phyloP scores from a whole-genome alignment of 257 asterid species.

The Linderniella brevidens region DNA sequence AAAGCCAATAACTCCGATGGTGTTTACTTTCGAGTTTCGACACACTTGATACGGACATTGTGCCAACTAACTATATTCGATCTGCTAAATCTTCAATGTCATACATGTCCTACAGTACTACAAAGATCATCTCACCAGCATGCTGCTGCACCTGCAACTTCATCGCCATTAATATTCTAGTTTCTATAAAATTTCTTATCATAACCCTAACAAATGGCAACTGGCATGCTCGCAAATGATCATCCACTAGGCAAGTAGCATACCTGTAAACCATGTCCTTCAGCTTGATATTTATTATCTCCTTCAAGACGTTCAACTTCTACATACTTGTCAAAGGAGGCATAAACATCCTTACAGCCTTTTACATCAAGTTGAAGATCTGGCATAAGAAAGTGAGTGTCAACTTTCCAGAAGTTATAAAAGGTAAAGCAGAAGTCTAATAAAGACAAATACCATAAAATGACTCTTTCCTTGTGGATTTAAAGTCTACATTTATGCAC shows the following conservation, averaged over 20 bases:
- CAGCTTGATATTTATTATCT: constrained; percentile 93
- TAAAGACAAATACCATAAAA: constrained; percentile 60
- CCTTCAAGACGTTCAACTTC: constrained; percentile 98
- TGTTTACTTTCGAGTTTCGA: too few relatives aligned
- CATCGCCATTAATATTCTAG: too few relatives aligned
- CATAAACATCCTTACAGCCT: constrained; percentile 91
- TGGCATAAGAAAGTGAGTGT: constrained; percentile 20
- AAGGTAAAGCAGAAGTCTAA: constrained; percentile 10
- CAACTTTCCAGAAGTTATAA: constrained; percentile 5
- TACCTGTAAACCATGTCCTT: constrained; percentile 93
- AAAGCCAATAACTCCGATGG: too few relatives aligned
- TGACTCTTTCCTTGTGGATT: constrained; percentile 92
- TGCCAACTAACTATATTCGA: too few relatives aligned
- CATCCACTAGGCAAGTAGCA: not conserved
- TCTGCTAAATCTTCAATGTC: too few relatives aligned
- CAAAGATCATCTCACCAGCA: too few relatives aligned
- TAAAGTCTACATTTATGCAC: constrained; percentile 89
- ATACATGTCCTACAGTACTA: too few relatives aligned
- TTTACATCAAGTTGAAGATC: constrained; percentile 97
- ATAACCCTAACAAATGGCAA: too few relatives aligned
- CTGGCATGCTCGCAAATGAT: too few relatives aligned
- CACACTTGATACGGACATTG: too few relatives aligned
- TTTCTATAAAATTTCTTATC: too few relatives aligned
- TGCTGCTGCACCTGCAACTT: too few relatives aligned
- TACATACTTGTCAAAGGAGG: constrained; percentile 93